A percentile compares a stretch with the other conserved stretches of the same genome.
phyloP scores from a whole-genome alignment of 1,284 basidiomycete species.

The Caloboletus firmus region DNA sequence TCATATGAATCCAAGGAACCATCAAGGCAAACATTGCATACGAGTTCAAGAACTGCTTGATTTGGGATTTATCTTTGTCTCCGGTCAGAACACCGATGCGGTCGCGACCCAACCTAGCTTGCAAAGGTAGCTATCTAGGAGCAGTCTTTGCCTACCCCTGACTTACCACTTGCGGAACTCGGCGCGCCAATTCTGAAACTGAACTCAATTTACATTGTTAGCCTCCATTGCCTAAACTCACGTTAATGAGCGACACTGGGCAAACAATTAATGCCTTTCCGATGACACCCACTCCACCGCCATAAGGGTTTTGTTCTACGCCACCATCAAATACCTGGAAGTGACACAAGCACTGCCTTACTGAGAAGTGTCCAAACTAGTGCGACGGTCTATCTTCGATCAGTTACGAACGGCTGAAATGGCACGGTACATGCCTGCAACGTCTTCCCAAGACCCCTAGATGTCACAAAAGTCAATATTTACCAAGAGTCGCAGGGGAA shows the following conservation, averaged over 20 bases:
- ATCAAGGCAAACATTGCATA: constrained; percentile 34
- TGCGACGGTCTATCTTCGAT: constrained; percentile 61
- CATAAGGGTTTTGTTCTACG: constrained; percentile 83
- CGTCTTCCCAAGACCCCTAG: constrained; percentile 93
- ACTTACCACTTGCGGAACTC: constrained; percentile 92
- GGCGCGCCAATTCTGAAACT: constrained; percentile 84
- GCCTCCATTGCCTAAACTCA: constrained; percentile 35
- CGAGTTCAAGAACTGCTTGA: constrained; percentile 78
- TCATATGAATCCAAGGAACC: constrained; percentile 4
- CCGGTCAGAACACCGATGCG: constrained; percentile 78
- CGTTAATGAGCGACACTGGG: constrained; percentile 88
- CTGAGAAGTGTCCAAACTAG: constrained; percentile 88
- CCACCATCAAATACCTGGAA: constrained; percentile 4
- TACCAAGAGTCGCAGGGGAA: neutral
- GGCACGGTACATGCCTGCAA: constrained; percentile 52
- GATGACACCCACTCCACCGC: constrained; percentile 53
- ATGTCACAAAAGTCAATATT: constrained; percentile 12
- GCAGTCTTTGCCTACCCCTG: neutral
- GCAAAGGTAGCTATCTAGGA: neutral
- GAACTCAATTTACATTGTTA: constrained; percentile 7
- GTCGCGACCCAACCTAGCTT: constrained; percentile 70
- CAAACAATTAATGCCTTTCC: constrained; percentile 91
- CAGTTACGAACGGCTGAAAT: neutral
- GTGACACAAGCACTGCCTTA: constrained; percentile 38
- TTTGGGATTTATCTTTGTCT: constrained; percentile 71